These are phyloP conservation scores for Nothophaeocryptopus gaeumannii DNA, from an alignment of 2,329 filamentous ascomycete genomes.

Conservation along the genomic window DNA sequence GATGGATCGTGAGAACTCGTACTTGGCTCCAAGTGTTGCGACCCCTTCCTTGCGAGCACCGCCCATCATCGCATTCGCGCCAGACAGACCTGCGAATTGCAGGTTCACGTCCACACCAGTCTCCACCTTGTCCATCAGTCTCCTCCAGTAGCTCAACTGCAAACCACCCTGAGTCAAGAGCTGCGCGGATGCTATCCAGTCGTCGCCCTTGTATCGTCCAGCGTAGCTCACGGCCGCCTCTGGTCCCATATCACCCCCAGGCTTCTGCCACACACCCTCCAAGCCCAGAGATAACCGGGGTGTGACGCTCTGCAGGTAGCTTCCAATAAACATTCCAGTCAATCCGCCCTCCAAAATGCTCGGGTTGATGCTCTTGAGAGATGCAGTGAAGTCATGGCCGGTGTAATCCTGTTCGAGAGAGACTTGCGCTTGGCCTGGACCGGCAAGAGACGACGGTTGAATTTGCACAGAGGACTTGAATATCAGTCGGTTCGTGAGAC, in stretches of 20 bases:
- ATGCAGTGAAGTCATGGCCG: slow-evolving; percentile 88
- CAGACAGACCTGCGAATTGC: slow-evolving; percentile 65
- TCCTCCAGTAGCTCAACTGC: slow-evolving; percentile 91
- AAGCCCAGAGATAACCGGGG: slow-evolving; percentile 81
- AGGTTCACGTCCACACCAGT: slow-evolving; percentile 93
- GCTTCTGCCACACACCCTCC: slow-evolving; percentile 91
- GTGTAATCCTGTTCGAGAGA: slow-evolving; percentile 95
- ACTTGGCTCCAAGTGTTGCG: slow-evolving; percentile 91
- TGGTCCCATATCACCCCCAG: slow-evolving; percentile 78
- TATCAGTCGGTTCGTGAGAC: slow-evolving; percentile 76
- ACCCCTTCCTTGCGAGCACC: slow-evolving; percentile 79
- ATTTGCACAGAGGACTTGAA: slow-evolving; percentile 88
- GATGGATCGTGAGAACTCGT: slow-evolving; percentile 93
- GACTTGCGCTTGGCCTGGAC: slow-evolving; percentile 76
- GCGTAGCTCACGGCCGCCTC: slow-evolving; percentile 88
- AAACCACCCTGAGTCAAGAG: slow-evolving; percentile 83
- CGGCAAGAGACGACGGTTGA: slow-evolving; percentile 54
- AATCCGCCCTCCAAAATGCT: slow-evolving; percentile 86
- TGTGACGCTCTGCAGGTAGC: slow-evolving; percentile 91
- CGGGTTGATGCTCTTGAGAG: slow-evolving; percentile 93
- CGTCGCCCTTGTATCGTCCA: slow-evolving; percentile 82
- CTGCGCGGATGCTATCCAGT: slow-evolving; percentile 92
- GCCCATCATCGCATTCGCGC: slow-evolving; percentile 64
- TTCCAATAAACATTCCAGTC: slow-evolving; percentile 92
- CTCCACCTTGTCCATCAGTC: slow-evolving; percentile 90